These are phyloP conservation scores for Pyronema domesticum DNA, from an alignment of 495 filamentous ascomycete genomes.

Conservation along the genomic window DNA sequence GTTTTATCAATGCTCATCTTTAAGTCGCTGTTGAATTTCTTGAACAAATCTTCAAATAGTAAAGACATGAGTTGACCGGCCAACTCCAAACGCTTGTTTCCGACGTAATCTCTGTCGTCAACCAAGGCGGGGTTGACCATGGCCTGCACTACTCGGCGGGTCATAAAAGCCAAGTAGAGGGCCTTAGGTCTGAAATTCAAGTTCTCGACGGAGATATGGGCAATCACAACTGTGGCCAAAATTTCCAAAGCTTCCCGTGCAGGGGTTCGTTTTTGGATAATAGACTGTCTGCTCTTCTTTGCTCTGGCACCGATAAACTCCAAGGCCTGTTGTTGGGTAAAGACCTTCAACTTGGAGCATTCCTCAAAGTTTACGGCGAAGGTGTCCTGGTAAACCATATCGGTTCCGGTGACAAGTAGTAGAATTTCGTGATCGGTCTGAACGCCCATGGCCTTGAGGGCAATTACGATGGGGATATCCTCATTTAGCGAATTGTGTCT, in stretches of 20 bases:
- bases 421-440: conserved; percentile 88
- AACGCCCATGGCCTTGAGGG: conserved; percentile 85
- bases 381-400: conserved; percentile 74
- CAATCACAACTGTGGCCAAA: conserved; percentile 73
- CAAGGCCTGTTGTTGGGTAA: conserved; percentile 83
- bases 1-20: conserved; percentile 87
- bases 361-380: conserved; percentile 93
- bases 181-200: conserved; percentile 91
- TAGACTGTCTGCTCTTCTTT: conserved; percentile 39
- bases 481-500: conserved; percentile 87
- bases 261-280: conserved; percentile 39
- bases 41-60: conserved; percentile 94
- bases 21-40: conserved; percentile 71
- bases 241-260: conserved; percentile 82
- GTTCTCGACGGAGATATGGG: conserved; percentile 76
- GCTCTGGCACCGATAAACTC: conserved; percentile 75
- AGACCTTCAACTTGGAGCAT: conserved; percentile 57
- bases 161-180: conserved; percentile 90
- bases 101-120: conserved; percentile 93
- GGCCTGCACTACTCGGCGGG: conserved; percentile 81
- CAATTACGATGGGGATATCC: conserved; percentile 76
- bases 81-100: conserved; percentile 88
- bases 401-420: conserved; percentile 65
- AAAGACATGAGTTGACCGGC: conserved; percentile 88
- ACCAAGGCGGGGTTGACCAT: conserved; percentile 72